These are phyloP conservation scores for Aspergillus texensis DNA, from an alignment of 2,329 filamentous ascomycete genomes.

Conservation along the genomic window DNA sequence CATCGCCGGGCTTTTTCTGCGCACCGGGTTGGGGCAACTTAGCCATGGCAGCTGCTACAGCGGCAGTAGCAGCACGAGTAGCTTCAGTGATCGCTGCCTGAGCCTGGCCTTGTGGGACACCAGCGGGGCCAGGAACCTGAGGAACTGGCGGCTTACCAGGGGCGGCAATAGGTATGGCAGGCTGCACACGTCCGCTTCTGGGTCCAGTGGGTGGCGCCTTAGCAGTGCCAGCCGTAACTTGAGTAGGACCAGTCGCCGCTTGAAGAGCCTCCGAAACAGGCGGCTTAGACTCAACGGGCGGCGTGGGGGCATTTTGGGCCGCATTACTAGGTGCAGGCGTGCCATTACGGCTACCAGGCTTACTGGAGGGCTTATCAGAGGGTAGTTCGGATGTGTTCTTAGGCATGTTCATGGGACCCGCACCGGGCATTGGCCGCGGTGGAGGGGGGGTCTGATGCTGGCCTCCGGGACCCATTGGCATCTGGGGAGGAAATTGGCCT, in stretches of 20 bases:
- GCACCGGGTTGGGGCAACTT: constrained; percentile 48
- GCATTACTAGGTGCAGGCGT: constrained; percentile 35
- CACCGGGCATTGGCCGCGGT: constrained; percentile 36
- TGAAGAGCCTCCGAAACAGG: constrained; percentile 41
- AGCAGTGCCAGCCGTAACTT: constrained; percentile 23
- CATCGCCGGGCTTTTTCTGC: constrained; percentile 37
- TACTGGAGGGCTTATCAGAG: constrained; percentile 39
- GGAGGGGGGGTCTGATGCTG: constrained; percentile 41
- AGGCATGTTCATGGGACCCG: constrained; percentile 30
- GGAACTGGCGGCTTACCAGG: constrained; percentile 38
- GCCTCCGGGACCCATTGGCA: constrained; percentile 61
- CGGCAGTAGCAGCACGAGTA: constrained; percentile 52
- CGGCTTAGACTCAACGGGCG: constrained; percentile 44
- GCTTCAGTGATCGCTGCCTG: constrained; percentile 49
- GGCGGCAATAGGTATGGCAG: constrained; percentile 49
- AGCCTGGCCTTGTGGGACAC: constrained; percentile 32
- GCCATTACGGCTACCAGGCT: constrained; percentile 37
- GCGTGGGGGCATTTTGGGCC: constrained; percentile 36
- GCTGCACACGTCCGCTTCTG: constrained; percentile 47
- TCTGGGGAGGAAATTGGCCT: constrained; percentile 64
- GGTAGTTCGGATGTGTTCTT: constrained; percentile 49
- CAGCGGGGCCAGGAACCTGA: constrained; percentile 31
- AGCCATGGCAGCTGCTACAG: constrained; percentile 55
- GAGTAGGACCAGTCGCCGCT: constrained; percentile 27
- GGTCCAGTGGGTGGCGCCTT: constrained; percentile 35